Percentiles rank a stretch among this genome's conserved stretches.
phyloP scores from a whole-genome alignment of 2,329 filamentous ascomycete genomes.

The Ceratocystis alfenasii region DNA sequence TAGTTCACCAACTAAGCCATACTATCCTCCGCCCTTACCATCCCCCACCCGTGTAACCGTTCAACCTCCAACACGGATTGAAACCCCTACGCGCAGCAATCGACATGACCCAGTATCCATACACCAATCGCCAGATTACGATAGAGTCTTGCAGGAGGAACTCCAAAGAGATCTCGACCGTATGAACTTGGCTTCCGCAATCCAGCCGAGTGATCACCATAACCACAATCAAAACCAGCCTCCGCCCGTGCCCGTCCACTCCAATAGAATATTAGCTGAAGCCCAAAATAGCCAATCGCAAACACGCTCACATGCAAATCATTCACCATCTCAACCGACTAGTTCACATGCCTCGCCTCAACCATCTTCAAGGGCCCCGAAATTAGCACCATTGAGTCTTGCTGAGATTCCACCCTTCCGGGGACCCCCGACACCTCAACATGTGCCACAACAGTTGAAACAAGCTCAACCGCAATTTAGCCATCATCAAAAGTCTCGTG shows the following conservation, averaged over 20 bases:
- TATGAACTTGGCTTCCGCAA: constrained; percentile 38
- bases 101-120: background rate
- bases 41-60: constrained; percentile 51
- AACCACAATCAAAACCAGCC: constrained; percentile 7
- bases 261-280: constrained; percentile 15
- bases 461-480: constrained; percentile 24
- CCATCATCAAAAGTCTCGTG: constrained; percentile 22
- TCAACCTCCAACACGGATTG: constrained; percentile 31
- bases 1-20: constrained; percentile 13
- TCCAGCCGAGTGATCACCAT: constrained; percentile 24
- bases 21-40: constrained; percentile 24
- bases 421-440: constrained; percentile 29
- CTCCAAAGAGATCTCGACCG: constrained; percentile 50
- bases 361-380: constrained; percentile 22
- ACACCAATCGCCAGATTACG: constrained; percentile 45
- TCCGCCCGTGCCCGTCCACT: constrained; percentile 18
- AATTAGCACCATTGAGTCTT: constrained; percentile 34
- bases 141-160: constrained; percentile 48
- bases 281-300: constrained; percentile 3
- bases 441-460: constrained; percentile 11
- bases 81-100: constrained; percentile 19
- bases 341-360: background rate
- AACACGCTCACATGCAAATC: background rate
- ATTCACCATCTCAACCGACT: background rate
- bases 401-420: constrained; percentile 47